Conservation (phyloP, 441 rosid genomes). For the Theobroma grandiflorum region DNA sequence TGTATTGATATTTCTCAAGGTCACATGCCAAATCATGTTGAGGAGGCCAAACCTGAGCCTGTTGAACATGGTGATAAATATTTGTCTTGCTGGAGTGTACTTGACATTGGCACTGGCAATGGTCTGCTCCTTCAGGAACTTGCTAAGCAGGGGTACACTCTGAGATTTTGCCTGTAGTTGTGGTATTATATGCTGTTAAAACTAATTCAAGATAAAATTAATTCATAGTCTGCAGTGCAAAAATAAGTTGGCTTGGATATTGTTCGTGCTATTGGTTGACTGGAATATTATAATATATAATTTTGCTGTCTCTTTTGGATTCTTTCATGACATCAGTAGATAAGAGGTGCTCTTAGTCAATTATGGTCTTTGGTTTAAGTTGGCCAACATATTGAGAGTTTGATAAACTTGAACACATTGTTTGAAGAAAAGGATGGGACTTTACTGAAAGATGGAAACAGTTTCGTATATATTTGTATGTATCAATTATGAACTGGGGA, state of each 20-base stretch:
- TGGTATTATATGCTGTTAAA: conserved; percentile 29
- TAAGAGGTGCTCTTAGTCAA: not conserved
- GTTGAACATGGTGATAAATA: conserved; percentile 59
- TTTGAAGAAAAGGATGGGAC: not conserved
- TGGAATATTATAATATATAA: not conserved
- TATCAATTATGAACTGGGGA: not conserved
- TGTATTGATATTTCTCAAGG: conserved; percentile 71
- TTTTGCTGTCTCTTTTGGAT: not conserved
- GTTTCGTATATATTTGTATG: not conserved
- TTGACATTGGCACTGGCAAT: conserved; percentile 95
- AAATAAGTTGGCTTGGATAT: not conserved
- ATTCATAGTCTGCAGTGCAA: not conserved
- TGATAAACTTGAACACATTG: not conserved
- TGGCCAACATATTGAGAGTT: not conserved
- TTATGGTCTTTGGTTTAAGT: not conserved
- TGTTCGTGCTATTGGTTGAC: conserved; percentile 4
- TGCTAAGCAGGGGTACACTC: conserved; percentile 86
- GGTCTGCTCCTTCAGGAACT: conserved; percentile 96
- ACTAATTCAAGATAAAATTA: conserved; percentile 7
- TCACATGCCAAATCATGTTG: conserved; percentile 53
- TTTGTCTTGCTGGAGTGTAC: conserved; percentile 85
- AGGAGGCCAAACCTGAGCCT: conserved; percentile 47
- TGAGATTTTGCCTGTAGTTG: conserved; percentile 43
- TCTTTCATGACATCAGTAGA: not conserved
- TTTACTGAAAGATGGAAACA: conserved; percentile 10